Conservation (phyloP, 1,139 yeast genomes). For the Debaryomycetaceae sp. region DNA sequence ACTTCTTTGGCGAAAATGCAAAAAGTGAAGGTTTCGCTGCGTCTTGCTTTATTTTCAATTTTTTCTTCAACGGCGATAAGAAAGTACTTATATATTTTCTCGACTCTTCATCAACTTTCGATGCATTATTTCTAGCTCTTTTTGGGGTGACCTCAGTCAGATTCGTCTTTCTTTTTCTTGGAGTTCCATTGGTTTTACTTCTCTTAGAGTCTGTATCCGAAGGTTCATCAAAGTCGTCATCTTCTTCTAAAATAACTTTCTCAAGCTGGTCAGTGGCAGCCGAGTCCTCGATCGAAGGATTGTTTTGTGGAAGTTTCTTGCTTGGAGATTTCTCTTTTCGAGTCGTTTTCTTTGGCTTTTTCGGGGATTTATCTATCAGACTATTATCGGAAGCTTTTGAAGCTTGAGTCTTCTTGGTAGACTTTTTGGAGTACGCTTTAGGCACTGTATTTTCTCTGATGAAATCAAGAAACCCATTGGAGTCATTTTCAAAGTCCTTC, state of each 20-base stretch:
- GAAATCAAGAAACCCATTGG: conserved; percentile 23
- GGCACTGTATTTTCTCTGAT: conserved; percentile 25
- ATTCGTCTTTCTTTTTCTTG: conserved; percentile 7
- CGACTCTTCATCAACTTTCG: conserved; percentile 8
- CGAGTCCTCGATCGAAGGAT: conserved; percentile 7
- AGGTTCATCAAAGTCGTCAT: conserved; percentile 10
- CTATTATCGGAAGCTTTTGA: conserved; percentile 4
- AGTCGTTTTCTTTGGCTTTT: not conserved
- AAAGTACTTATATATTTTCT: conserved; percentile 19
- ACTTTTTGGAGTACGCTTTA: conserved; percentile 14
- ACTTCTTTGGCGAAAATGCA: conserved; percentile 22
- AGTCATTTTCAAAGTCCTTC: conserved; percentile 17
- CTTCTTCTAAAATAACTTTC: conserved; percentile 5
- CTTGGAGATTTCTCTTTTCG: conserved; percentile 5
- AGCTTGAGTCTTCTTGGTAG: conserved; percentile 2
- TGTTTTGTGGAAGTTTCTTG: not conserved
- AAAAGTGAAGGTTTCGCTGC: conserved; percentile 24
- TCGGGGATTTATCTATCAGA: not conserved
- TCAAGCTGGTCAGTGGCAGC: conserved; percentile 5
- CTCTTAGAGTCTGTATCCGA: conserved; percentile 1
- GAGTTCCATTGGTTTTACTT: conserved; percentile 1
- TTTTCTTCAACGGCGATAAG: conserved; percentile 27
- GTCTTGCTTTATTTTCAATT: conserved; percentile 23
- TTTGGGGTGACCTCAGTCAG: conserved; percentile 3
- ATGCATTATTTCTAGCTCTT: conserved; percentile 8